phyloP scores from a whole-genome alignment of 75 land plant species.

The Selaginella tamariscina region DNA sequence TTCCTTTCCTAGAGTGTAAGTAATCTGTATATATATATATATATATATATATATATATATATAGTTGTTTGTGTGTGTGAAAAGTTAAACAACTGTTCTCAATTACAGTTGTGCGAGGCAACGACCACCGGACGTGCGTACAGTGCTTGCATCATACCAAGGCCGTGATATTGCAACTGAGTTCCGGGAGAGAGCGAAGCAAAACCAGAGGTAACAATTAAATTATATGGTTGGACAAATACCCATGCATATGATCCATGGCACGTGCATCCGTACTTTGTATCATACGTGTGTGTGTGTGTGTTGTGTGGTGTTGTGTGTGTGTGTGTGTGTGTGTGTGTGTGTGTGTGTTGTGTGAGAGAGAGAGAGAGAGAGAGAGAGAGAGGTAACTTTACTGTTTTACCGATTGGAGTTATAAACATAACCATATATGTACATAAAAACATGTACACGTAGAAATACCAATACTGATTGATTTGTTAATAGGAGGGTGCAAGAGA shows the following conservation, averaged over 20 bases:
- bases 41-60: background rate
- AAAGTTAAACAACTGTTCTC: background rate
- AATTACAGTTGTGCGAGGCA: conserved; percentile 61
- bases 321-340: too few species aligned
- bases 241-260: too few species aligned
- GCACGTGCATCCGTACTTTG: too few species aligned
- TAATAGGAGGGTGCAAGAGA: background rate
- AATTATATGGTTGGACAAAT: too few species aligned
- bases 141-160: conserved; percentile 62
- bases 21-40: background rate
- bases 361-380: too few species aligned
- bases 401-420: too few species aligned
- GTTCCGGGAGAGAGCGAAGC: conserved; percentile 70
- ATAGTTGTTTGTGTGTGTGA: background rate
- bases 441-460: background rate
- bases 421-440: too few species aligned
- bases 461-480: background rate
- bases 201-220: conserved; percentile 55
- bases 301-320: too few species aligned
- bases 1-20: conserved; percentile 96
- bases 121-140: conserved; percentile 69
- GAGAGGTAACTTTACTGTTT: too few species aligned
- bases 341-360: too few species aligned
- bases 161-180: conserved; percentile 70
- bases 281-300: too few species aligned